A percentile compares a stretch with the other conserved stretches of the same genome.
Evolutionary conservation across 257 asterid genomes (phyloP).

Genomic region (Ophiorrhiza pumila): DNA sequence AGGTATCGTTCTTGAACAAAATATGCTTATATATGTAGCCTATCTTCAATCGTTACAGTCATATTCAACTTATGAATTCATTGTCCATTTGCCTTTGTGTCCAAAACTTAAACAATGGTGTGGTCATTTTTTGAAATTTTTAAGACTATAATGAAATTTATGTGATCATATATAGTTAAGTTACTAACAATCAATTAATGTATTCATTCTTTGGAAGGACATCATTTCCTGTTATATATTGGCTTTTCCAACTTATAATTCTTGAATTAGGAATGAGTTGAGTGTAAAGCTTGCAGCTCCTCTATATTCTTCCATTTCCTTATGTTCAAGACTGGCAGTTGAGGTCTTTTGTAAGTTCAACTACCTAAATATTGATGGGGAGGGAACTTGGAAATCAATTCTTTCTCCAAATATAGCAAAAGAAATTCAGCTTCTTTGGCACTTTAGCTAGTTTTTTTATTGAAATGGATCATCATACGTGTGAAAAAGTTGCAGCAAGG

Average conservation of each 20-base stretch:
- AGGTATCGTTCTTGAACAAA: slow-evolving; percentile 11
- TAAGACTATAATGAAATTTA: too few relatives aligned
- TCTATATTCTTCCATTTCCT: neutral
- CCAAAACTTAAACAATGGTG: too few relatives aligned
- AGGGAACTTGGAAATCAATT: neutral
- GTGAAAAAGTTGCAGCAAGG: neutral
- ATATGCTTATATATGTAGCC: slow-evolving; percentile 6
- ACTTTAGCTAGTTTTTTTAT: neutral
- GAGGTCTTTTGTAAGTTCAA: neutral
- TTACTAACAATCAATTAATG: too few relatives aligned
- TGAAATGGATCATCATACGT: slow-evolving; percentile 26
- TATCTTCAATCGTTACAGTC: too few relatives aligned
- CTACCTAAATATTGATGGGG: neutral
- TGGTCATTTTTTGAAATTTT: too few relatives aligned
- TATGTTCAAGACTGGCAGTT: neutral
- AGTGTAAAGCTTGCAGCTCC: neutral
- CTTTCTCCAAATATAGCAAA: neutral
- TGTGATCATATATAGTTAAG: too few relatives aligned
- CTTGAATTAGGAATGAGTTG: neutral
- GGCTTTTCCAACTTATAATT: neutral
- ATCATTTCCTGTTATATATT: too few relatives aligned
- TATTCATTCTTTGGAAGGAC: too few relatives aligned
- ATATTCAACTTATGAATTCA: too few relatives aligned
- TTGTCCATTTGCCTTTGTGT: too few relatives aligned
- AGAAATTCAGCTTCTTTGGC: too few relatives aligned